These are phyloP conservation scores for Adenanthera pavonina DNA, from an alignment of 306 rosid genomes.

Conservation along the genomic window DNA sequence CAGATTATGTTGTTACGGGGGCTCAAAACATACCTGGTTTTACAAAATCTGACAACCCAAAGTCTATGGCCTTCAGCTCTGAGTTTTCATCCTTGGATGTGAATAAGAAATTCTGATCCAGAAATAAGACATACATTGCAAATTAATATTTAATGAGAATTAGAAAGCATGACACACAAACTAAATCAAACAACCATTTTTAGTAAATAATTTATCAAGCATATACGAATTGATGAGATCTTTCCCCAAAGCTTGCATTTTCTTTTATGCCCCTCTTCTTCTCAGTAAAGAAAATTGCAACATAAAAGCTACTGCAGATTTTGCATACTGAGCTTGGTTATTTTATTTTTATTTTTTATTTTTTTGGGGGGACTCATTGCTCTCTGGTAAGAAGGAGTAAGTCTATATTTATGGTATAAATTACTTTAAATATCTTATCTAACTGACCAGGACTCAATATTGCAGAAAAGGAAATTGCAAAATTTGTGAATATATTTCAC, in stretches of 20 bases:
- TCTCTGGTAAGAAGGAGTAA: neutral
- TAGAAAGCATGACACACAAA: conserved; percentile 7
- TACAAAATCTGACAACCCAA: conserved; percentile 95
- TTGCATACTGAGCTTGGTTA: neutral
- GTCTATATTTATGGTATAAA: neutral
- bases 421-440: neutral
- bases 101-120: conserved; percentile 84
- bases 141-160: conserved; percentile 29
- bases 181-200: conserved; percentile 32
- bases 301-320: neutral
- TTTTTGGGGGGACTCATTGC: neutral
- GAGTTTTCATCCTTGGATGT: conserved; percentile 83
- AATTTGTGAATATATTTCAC: conserved; percentile 44
- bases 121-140: conserved; percentile 44
- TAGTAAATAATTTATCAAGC: conserved; percentile 24
- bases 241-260: neutral
- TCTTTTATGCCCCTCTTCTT: neutral
- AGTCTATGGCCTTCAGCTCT: conserved; percentile 91
- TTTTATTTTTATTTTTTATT: neutral
- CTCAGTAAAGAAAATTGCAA: neutral
- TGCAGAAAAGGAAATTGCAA: conserved; percentile 12
- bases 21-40: conserved; percentile 66
- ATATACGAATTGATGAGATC: neutral
- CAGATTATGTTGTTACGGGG: neutral
- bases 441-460: neutral